These are phyloP conservation scores for Paramecium sexaurelia DNA, from an alignment of 73 alveolate species.

Conservation along the genomic window DNA sequence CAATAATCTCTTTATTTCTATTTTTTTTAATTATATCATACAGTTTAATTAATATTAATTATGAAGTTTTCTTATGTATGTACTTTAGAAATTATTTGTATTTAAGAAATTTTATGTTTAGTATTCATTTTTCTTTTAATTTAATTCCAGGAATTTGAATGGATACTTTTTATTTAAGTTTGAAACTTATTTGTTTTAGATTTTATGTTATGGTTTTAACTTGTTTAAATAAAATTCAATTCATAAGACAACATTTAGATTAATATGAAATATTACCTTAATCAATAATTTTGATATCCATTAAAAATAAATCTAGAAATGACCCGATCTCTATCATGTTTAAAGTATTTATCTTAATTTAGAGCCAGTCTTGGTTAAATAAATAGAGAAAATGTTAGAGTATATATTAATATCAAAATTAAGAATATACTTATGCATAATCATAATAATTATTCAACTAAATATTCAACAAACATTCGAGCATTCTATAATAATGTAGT, in stretches of 20 bases:
- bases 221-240: background rate
- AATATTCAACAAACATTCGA: constrained; percentile 16
- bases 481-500: background rate
- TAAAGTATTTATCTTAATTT: too few species aligned
- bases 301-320: too few species aligned
- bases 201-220: background rate
- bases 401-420: background rate
- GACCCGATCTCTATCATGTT: too few species aligned
- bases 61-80: too few species aligned
- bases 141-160: background rate
- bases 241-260: background rate
- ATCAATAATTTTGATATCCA: too few species aligned
- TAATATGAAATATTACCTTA: too few species aligned
- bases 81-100: too few species aligned
- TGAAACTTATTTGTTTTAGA: background rate
- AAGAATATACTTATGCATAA: background rate
- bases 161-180: background rate
- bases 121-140: background rate
- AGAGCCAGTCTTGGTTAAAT: too few species aligned
- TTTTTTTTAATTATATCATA: too few species aligned
- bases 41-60: too few species aligned
- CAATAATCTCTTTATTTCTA: background rate
- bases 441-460: constrained; percentile 42
- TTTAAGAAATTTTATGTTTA: background rate
- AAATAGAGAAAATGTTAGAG: background rate